Evolutionary conservation across 2,329 filamentous ascomycete genomes (phyloP), one percentile per base, ranked within the genome.

Genomic region (Fusarium devonianum): DNA sequence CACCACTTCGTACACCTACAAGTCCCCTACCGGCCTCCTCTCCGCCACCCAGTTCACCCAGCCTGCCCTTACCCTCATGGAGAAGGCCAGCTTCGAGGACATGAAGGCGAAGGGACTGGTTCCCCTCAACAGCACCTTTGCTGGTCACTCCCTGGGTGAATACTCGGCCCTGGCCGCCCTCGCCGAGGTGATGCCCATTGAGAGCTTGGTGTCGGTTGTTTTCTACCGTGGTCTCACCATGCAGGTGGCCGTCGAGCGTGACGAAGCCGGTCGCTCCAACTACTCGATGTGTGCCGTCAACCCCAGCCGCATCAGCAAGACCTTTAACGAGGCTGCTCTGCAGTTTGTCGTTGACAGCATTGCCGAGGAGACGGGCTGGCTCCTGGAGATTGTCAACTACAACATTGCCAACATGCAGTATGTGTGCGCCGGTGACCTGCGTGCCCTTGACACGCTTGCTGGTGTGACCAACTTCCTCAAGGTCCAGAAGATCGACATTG

Each of bases 281-380:
- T 99, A 99, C 81, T 92, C 90, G 56, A 99, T 99, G 94, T 97
- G 93, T 73, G 94, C 94, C 48, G 93, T 99, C 75, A 99, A 99
- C 79, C 94, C 94, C 25, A 96, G 92, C 79, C 88, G 94, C 60
- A 97, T 99, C 73, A 95, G 90, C 69, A 96, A 96, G 83, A 97
- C 92, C 1, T 99, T 99, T 83, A 97, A 95, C 76, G 94, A 99
- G 76, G 89, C 94, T 72, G 94, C 94, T 30, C 82, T 99, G 59
- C 92, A 96, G 71, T 99, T 96, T 69, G 92, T 99, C 26, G 93
- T 97, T 17, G 90, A 91, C 80, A 96, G 91, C 77, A 94, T 99
- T 65, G 82, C 92, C 0, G 92, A 97, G 72, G 88, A 91, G 72
- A 97, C 94, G 5, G 88, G 87, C 53, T 99, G 95, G 95, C 81